phyloP scores from a whole-genome alignment of 495 filamentous ascomycete species.

The Trichoderma virens region DNA sequence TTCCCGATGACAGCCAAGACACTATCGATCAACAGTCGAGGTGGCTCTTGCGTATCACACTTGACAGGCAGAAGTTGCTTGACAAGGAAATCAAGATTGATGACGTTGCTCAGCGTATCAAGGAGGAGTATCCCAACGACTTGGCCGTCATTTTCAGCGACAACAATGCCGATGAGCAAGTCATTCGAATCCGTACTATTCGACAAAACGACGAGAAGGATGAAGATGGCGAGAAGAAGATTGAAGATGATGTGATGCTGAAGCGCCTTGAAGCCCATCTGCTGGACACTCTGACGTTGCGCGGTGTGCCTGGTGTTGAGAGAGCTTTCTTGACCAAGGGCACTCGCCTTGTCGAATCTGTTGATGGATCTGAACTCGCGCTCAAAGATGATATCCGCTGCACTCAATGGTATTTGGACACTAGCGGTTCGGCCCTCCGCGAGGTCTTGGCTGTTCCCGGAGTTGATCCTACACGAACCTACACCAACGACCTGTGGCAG shows the following conservation, averaged over 20 bases:
- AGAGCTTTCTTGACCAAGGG: slow-evolving; percentile 88
- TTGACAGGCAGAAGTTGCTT: slow-evolving; percentile 85
- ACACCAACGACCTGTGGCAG: slow-evolving; percentile 92
- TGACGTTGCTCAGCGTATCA: slow-evolving; percentile 84
- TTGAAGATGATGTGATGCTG: slow-evolving; percentile 82
- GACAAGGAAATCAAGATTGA: slow-evolving; percentile 90
- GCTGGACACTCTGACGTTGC: slow-evolving; percentile 79
- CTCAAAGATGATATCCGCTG: slow-evolving; percentile 63
- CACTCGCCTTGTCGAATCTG: slow-evolving; percentile 48
- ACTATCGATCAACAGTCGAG: slow-evolving; percentile 72
- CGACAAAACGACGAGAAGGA: slow-evolving; percentile 59
- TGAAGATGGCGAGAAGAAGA: slow-evolving; percentile 66
- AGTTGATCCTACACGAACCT: slow-evolving; percentile 82
- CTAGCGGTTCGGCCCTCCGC: slow-evolving; percentile 75
- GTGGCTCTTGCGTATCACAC: slow-evolving; percentile 91
- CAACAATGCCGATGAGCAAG: slow-evolving; percentile 92
- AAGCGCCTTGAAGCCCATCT: slow-evolving; percentile 87
- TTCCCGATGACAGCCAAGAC: slow-evolving; percentile 74
- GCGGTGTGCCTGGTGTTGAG: slow-evolving; percentile 81
- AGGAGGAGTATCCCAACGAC: slow-evolving; percentile 77
- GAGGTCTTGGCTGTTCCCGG: slow-evolving; percentile 79
- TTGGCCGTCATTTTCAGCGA: slow-evolving; percentile 94
- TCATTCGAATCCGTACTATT: slow-evolving; percentile 87
- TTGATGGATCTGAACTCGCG: slow-evolving; percentile 61
- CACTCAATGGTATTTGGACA: slow-evolving; percentile 93